These are phyloP conservation scores for Pueraria montana DNA, from an alignment of 306 rosid species.

Conservation along the genomic window DNA sequence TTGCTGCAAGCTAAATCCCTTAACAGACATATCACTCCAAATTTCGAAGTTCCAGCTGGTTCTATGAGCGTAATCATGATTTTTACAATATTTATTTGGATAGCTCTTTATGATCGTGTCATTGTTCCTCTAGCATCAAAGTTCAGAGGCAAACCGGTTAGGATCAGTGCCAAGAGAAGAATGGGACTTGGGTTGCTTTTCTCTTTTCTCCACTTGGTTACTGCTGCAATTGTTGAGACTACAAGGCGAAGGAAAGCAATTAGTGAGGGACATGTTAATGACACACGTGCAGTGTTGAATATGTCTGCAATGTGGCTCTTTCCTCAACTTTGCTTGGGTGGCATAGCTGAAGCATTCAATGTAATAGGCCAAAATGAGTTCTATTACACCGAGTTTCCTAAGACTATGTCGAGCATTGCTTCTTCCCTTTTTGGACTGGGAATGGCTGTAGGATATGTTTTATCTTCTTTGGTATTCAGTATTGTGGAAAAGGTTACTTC, in stretches of 20 bases:
- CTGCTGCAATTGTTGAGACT: constrained; percentile 61
- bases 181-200: constrained; percentile 70
- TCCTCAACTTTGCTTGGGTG: constrained; percentile 64
- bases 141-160: constrained; percentile 62
- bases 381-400: constrained; percentile 73
- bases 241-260: constrained; percentile 58
- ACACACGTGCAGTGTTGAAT: constrained; percentile 50
- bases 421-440: constrained; percentile 62
- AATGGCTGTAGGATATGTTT: constrained; percentile 60
- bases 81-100: constrained; percentile 55
- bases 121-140: constrained; percentile 68
- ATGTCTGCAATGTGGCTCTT: constrained; percentile 84
- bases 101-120: constrained; percentile 63
- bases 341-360: constrained; percentile 77
- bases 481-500: constrained; percentile 56
- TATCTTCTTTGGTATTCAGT: constrained; percentile 57
- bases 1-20: constrained; percentile 72
- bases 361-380: constrained; percentile 76
- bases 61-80: constrained; percentile 57
- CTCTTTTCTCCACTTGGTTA: constrained; percentile 56
- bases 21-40: constrained; percentile 62
- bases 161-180: constrained; percentile 57
- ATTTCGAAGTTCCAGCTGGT: constrained; percentile 69
- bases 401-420: constrained; percentile 74
- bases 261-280: constrained; percentile 43